Evolutionary conservation across 1,284 basidiomycete genomes (phyloP).

Genomic region (Ganoderma resinaceum): DNA sequence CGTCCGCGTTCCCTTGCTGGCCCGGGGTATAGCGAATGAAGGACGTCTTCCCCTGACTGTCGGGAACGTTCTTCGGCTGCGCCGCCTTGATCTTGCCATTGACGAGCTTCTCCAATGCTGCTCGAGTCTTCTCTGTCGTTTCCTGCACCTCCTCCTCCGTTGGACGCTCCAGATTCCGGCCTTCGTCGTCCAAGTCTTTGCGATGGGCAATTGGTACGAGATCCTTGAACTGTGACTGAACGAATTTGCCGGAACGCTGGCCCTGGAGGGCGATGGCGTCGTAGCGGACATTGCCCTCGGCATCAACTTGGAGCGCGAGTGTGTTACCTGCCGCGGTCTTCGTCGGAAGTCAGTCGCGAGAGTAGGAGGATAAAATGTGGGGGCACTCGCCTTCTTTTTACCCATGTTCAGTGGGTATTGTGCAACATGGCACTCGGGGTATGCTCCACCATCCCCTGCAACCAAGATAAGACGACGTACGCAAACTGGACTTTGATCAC

Average conservation of each 20-base stretch:
- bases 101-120: slow-evolving; percentile 92
- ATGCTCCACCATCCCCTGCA: slow-evolving; percentile 90
- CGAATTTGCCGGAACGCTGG: slow-evolving; percentile 82
- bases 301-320: slow-evolving; percentile 95
- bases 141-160: slow-evolving; percentile 89
- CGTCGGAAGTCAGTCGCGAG: not conserved
- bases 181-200: slow-evolving; percentile 83
- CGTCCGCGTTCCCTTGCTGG: slow-evolving; percentile 74
- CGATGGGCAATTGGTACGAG: slow-evolving; percentile 93
- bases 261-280: slow-evolving; percentile 98
- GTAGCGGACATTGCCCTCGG: slow-evolving; percentile 95
- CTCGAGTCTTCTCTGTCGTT: slow-evolving; percentile 90
- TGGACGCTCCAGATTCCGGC: slow-evolving; percentile 86
- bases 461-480: slow-evolving; percentile 7
- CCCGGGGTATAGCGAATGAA: slow-evolving; percentile 98
- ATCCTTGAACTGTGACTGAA: slow-evolving; percentile 98
- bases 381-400: slow-evolving; percentile 79
- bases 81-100: slow-evolving; percentile 97
- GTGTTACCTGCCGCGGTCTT: slow-evolving; percentile 91
- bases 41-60: slow-evolving; percentile 78
- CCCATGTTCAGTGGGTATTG: slow-evolving; percentile 98
- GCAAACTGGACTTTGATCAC: slow-evolving; percentile 31
- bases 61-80: slow-evolving; percentile 89
- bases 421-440: slow-evolving; percentile 96
- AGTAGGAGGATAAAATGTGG: not conserved